phyloP scores from a whole-genome alignment of 176 grass and related monocot genomes.

The Ananas comosus region DNA sequence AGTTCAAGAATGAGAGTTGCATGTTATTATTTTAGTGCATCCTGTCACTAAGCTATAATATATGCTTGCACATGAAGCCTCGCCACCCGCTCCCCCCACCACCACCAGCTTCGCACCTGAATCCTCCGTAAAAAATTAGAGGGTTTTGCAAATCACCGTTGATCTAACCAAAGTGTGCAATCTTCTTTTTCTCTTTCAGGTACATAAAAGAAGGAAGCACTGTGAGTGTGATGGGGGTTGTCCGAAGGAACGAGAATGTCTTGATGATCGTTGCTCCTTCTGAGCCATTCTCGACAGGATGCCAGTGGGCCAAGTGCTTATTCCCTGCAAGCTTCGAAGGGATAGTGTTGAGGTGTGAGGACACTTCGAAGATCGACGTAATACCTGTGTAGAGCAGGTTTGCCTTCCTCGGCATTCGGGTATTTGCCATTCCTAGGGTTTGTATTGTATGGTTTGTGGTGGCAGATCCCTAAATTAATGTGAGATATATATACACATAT shows the following conservation, averaged over 20 bases:
- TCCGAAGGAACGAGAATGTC: slow-evolving; percentile 83
- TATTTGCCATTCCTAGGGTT: not conserved
- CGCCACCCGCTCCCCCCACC: too few relatives aligned
- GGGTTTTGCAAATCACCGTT: not conserved
- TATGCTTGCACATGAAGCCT: too few relatives aligned
- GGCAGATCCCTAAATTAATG: not conserved
- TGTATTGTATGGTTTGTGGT: not conserved
- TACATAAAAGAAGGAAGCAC: slow-evolving; percentile 98
- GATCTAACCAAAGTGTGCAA: not conserved
- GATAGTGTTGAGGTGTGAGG: slow-evolving; percentile 79
- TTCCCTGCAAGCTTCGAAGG: slow-evolving; percentile 65
- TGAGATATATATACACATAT: not conserved
- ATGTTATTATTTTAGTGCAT: too few relatives aligned
- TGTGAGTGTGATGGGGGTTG: slow-evolving; percentile 92
- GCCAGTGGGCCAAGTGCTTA: slow-evolving; percentile 68
- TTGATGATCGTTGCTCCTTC: slow-evolving; percentile 79
- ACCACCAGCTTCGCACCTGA: too few relatives aligned
- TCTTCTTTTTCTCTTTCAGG: slow-evolving; percentile 26
- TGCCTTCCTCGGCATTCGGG: not conserved
- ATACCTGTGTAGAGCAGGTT: slow-evolving; percentile 53
- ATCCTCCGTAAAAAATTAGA: not conserved
- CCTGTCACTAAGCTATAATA: too few relatives aligned
- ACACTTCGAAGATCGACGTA: slow-evolving; percentile 83
- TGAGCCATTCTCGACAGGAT: slow-evolving; percentile 67
- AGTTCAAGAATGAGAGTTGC: too few relatives aligned